Evolutionary conservation across 495 filamentous ascomycete genomes (phyloP), one percentile per base, ranked within the genome.

Genomic region (Tuber magnatum): DNA sequence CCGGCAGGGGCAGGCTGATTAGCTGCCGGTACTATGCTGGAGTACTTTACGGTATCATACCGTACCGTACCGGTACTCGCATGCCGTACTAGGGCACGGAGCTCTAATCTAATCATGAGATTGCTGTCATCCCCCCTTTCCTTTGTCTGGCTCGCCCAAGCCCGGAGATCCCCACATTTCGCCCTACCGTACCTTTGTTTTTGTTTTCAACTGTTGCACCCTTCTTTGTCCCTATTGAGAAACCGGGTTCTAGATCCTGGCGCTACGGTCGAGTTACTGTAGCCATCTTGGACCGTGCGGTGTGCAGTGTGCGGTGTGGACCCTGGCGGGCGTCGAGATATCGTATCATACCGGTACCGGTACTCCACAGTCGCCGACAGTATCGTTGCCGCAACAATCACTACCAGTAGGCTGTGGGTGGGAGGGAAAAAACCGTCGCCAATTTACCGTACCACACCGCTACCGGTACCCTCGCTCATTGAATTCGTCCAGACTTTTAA

Each of bases 51-150:
- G n/a, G n/a, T n/a, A n/a, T 48, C n/a, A n/a, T n/a, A n/a, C n/a
- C n/a, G n/a, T n/a, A n/a, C n/a, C n/a, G 24, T n/a, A 28, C 24
- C 43, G 10, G 48, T 56, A 10, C 48, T 56, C 24, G 48, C 48
- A 56, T 40, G 39, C 39, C 39, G 39, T 56, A 46, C n/a, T 72
- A 72, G 70, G 69, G 46, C 48, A 71, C 70, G 28, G 71, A 68
- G 40, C 40, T 39, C 46, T 69, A 40, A 28, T 61, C 35, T 72
- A 69, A 44, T 44, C 51, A 71, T 42, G 74, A 71, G 68, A 71
- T 61, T 61, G 40, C 73, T 61, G 48, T 39, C 42, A 69, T 71
- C 70, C n/a, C 68, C 40, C 35, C 68, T 68, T 77, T 43, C 69
- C 42, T 69, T 71, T 56, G 42, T 71, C 70, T 76, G 42, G 56